A percentile compares a stretch with the other conserved stretches of the same genome.
Evolutionary conservation across 257 asterid genomes (phyloP).

Genomic region (Forsythia suspensa): DNA sequence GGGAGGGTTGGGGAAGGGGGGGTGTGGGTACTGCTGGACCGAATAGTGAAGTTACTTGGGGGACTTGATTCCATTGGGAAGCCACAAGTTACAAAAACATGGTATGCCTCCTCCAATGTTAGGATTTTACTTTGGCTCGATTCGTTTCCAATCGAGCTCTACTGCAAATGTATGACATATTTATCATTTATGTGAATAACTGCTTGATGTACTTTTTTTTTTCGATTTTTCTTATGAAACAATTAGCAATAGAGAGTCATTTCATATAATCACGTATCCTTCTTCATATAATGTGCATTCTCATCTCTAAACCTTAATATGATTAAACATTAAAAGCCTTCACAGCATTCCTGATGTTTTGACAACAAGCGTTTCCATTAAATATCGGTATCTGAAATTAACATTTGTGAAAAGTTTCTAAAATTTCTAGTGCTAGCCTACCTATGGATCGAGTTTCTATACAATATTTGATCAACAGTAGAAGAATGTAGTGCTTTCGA

Average conservation of each 20-base stretch:
- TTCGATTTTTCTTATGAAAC: background rate
- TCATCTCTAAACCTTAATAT: too few relatives aligned
- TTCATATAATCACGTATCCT: background rate
- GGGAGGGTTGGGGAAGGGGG: too few relatives aligned
- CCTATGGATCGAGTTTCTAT: background rate
- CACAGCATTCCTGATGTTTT: background rate
- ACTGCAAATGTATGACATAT: background rate
- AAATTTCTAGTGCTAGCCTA: background rate
- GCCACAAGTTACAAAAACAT: slow-evolving; percentile 17
- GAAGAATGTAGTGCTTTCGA: background rate
- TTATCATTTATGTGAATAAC: background rate
- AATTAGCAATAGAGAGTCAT: background rate
- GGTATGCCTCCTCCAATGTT: slow-evolving; percentile 7
- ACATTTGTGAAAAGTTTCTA: background rate
- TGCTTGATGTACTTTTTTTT: background rate
- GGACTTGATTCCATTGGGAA: slow-evolving; percentile 15
- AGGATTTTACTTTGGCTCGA: too few relatives aligned
- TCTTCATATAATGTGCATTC: background rate
- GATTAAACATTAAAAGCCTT: background rate
- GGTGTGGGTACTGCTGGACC: too few relatives aligned
- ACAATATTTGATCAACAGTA: background rate
- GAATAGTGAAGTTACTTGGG: too few relatives aligned
- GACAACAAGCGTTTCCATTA: background rate
- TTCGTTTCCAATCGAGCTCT: slow-evolving; percentile 10
- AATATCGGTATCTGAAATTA: background rate